Evolutionary conservation across 1,139 yeast genomes (phyloP), one percentile per base, ranked within the genome.

Genomic region (Pichia inconspicua): DNA sequence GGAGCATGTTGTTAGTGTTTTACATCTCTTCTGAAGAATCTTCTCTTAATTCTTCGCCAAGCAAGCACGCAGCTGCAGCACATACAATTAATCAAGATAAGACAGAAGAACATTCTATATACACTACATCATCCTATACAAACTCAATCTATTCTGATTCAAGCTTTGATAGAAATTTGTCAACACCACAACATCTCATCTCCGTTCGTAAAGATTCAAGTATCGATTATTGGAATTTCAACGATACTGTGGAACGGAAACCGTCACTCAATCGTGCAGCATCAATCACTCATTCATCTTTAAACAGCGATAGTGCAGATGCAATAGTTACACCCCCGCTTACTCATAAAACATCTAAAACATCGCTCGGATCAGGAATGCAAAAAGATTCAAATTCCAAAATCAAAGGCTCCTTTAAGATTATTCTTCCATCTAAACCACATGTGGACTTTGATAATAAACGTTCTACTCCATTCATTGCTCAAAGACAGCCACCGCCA

Each of bases 401-500:
- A 25, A n/a, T 44, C 10, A 48, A 45, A 31, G 44, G 45, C 10
- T 45, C 86, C 0, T 86, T 87, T 60, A 73, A 83, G 53, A 84
- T 86, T 0, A 73, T 86, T 14, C 66, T 90, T 36, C 78, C 81
- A n/a, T 79, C 76, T 40, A 75, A 68, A 15, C 69, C 77, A 30
- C 94, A 84, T 60, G 85, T 87, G 50, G 89, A 88, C 65, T 86
- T 87, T 62, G 94, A 87, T 59, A 82, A 86, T 58, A 71, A 90
- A 48, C 69, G 95, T 41, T 80, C 81, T 45, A 82, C 95, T 0
- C 95, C 95, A 0, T 84, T 77, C 58, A 54, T 56, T 31, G 62
- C 66, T 4, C 56, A 55, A 37, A 49, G 66, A 41, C 55, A 53
- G n/a, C 61, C 66, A 6, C 66, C 66, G 4, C 63, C 64, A 1